Conservation (phyloP, 257 asterid species). For the Thymus quinquecostatus region DNA sequence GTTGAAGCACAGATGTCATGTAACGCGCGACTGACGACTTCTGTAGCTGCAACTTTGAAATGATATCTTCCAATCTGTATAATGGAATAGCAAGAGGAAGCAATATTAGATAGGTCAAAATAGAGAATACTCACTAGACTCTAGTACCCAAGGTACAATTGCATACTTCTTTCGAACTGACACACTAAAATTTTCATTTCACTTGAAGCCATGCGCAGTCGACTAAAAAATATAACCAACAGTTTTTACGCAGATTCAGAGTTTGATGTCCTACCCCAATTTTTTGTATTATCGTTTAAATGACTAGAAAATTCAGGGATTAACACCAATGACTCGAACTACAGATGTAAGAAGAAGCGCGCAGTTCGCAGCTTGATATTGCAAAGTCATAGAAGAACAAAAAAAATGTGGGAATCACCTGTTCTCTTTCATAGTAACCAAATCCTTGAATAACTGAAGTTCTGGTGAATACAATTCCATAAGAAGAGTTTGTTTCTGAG, state of each 20-base stretch:
- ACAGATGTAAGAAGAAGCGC: constrained; percentile 15
- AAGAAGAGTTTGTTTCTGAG: constrained; percentile 88
- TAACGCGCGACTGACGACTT: constrained; percentile 81
- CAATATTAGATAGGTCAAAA: not conserved
- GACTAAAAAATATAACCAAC: not conserved
- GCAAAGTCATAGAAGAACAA: not conserved
- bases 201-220: constrained; percentile 1
- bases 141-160: not conserved
- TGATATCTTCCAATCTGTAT: constrained; percentile 78
- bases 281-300: not conserved
- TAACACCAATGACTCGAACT: constrained; percentile 2
- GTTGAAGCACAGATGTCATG: constrained; percentile 80
- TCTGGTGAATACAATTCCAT: constrained; percentile 88
- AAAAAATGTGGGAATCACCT: constrained; percentile 45
- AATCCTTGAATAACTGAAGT: constrained; percentile 82
- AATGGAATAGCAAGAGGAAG: not conserved
- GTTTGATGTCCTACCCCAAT: constrained; percentile 2
- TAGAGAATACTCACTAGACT: not conserved
- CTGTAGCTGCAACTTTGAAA: constrained; percentile 70
- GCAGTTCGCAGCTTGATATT: constrained; percentile 12
- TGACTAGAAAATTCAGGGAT: constrained; percentile 14
- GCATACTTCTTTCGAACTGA: not conserved
- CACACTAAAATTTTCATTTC: not conserved
- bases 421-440: constrained; percentile 66
- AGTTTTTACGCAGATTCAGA: not conserved